Evolutionary conservation across 495 filamentous ascomycete genomes (phyloP).

Genomic region (Cudoniella acicularis): DNA sequence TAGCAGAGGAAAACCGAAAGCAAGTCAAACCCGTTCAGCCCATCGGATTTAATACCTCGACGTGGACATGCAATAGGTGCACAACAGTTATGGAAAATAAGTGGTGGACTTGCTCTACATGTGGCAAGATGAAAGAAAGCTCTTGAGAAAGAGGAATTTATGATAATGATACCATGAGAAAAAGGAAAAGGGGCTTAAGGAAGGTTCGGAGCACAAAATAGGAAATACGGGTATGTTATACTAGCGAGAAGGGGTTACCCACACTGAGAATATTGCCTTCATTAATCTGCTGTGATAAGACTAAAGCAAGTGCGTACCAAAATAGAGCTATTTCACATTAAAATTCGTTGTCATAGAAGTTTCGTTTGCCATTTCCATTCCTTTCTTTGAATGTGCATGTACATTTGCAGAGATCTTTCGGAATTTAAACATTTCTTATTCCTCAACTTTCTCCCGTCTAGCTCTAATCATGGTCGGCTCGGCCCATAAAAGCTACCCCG

Average conservation of each 20-base stretch:
- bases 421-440: no score
- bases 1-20: conserved; percentile 16
- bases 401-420: no score
- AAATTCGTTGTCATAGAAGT: no score
- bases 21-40: background rate
- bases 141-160: conserved; percentile 34
- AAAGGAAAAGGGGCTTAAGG: background rate
- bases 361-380: no score
- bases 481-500: background rate
- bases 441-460: background rate
- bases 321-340: no score
- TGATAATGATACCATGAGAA: conserved; percentile 3
- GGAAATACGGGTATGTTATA: no score
- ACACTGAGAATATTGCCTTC: no score
- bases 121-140: conserved; percentile 62
- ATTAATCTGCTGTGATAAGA: no score
- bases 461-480: background rate
- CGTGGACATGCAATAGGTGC: conserved; percentile 71
- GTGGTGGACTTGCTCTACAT: conserved; percentile 76
- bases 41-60: conserved; percentile 17
- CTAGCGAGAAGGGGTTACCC: no score
- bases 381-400: no score
- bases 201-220: background rate
- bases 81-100: conserved; percentile 62
- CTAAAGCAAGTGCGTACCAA: no score